These are phyloP conservation scores for Penicillium tannophilum DNA, from an alignment of 495 filamentous ascomycete genomes.

Conservation along the genomic window DNA sequence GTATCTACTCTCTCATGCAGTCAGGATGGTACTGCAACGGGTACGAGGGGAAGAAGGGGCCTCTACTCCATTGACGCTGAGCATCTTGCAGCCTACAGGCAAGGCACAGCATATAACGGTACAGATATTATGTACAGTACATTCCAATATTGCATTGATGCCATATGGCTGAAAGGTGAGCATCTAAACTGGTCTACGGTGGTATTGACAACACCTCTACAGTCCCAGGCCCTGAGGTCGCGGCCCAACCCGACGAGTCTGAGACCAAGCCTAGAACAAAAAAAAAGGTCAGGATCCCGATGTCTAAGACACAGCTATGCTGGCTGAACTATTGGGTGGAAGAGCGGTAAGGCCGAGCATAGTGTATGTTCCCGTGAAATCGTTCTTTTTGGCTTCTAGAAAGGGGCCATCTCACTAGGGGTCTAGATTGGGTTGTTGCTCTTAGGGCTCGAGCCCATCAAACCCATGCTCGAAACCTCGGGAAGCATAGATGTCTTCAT, in stretches of 20 bases:
- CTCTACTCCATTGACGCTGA: not conserved
- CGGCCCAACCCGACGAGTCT: constrained; percentile 18
- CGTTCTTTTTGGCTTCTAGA: constrained; percentile 21
- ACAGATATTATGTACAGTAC: constrained; percentile 1
- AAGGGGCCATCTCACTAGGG: constrained; percentile 18
- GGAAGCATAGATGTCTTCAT: not conserved
- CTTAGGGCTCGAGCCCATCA: constrained; percentile 15
- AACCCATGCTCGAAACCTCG: not conserved
- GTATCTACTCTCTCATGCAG: constrained; percentile 10
- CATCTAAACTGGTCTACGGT: not conserved
- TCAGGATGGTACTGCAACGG: not conserved
- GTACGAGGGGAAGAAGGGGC: constrained; percentile 4
- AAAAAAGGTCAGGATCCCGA: constrained; percentile 21
- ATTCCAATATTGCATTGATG: not conserved
- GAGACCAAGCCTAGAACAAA: constrained; percentile 15
- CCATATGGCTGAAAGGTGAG: not conserved
- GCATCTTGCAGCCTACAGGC: not conserved
- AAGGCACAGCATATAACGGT: constrained; percentile 18
- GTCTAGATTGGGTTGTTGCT: constrained; percentile 25
- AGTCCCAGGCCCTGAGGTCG: constrained; percentile 4
- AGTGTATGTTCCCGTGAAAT: constrained; percentile 10
- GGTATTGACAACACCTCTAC: not conserved
- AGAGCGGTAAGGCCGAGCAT: constrained; percentile 27
- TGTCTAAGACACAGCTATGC: constrained; percentile 27
- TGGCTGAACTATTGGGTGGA: constrained; percentile 14